These are phyloP conservation scores for Candolleomyces aberdarensis DNA, from an alignment of 768 basidiomycete species.

Conservation along the genomic window DNA sequence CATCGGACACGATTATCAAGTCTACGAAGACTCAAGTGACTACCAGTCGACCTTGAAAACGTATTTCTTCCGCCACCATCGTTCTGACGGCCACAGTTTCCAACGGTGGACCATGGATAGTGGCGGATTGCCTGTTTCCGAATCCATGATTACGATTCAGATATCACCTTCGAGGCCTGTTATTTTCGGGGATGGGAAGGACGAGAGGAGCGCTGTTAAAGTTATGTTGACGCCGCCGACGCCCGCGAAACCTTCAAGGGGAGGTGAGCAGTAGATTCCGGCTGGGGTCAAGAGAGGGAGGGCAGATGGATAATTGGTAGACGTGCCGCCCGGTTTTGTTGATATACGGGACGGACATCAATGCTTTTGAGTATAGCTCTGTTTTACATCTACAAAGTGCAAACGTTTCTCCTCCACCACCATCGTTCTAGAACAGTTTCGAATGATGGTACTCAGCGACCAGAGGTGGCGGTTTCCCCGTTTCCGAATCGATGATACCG, in stretches of 20 bases:
- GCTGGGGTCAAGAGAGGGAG: too few species aligned
- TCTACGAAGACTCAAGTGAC: conserved; percentile 7
- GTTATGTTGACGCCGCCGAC: conserved; percentile 32
- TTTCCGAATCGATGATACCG: too few species aligned
- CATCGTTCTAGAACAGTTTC: too few species aligned
- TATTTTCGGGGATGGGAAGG: conserved; percentile 23
- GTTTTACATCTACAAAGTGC: too few species aligned
- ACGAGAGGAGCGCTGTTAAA: conserved; percentile 18
- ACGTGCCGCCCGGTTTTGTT: too few species aligned
- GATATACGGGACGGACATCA: too few species aligned
- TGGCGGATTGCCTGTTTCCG: not conserved
- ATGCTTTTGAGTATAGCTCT: too few species aligned
- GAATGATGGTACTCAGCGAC: too few species aligned
- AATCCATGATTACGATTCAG: conserved; percentile 9
- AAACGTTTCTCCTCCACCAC: too few species aligned
- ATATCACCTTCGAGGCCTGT: conserved; percentile 28
- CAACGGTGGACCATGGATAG: not conserved
- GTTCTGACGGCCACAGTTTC: not conserved
- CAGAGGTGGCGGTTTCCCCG: too few species aligned
- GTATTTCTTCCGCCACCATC: not conserved
- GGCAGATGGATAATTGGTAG: too few species aligned
- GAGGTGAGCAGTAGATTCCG: too few species aligned
- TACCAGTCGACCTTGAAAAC: not conserved
- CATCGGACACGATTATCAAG: not conserved
- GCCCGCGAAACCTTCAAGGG: conserved; percentile 15